Conservation (phyloP, 345 rosid species). For the Salix purpurea region DNA sequence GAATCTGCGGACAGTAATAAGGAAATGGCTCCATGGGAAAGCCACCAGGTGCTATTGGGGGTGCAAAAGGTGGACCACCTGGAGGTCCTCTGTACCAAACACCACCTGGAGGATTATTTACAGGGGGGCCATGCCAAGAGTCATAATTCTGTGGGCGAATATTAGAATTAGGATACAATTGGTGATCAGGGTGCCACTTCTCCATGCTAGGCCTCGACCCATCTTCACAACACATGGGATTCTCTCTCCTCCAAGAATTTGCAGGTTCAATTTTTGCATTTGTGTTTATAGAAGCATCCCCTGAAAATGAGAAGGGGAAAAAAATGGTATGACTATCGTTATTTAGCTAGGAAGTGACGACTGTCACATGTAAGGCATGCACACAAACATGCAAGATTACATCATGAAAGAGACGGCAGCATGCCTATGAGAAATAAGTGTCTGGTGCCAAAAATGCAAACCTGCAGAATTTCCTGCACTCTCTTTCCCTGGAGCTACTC, state of each 20-base stretch:
- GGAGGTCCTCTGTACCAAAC: slow-evolving; percentile 91
- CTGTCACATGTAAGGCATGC: background rate
- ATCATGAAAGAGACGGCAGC: background rate
- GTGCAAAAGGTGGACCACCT: slow-evolving; percentile 68
- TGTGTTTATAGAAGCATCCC: slow-evolving; percentile 37
- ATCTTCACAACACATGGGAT: slow-evolving; percentile 52
- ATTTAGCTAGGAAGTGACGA: background rate
- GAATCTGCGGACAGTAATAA: slow-evolving; percentile 65
- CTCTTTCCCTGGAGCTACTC: slow-evolving; percentile 38
- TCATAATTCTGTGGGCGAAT: slow-evolving; percentile 63
- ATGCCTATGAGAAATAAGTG: background rate
- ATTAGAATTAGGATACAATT: slow-evolving; percentile 51
- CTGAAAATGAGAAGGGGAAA: slow-evolving; percentile 20
- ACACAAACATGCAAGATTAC: background rate
- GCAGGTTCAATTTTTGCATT: slow-evolving; percentile 37
- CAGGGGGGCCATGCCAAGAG: slow-evolving; percentile 77
- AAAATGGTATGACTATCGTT: background rate
- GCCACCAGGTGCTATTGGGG: slow-evolving; percentile 73
- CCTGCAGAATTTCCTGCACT: slow-evolving; percentile 41
- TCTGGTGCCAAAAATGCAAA: slow-evolving; percentile 23
- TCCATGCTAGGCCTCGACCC: slow-evolving; percentile 47
- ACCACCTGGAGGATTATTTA: slow-evolving; percentile 78
- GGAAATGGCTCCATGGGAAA: slow-evolving; percentile 86
- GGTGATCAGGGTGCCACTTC: slow-evolving; percentile 68
- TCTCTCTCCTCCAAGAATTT: slow-evolving; percentile 69